Evolutionary conservation across 202 grass and related monocot genomes (phyloP), one percentile per base, ranked within the genome.

Genomic region (Thinopyrum obtusiflorum): DNA sequence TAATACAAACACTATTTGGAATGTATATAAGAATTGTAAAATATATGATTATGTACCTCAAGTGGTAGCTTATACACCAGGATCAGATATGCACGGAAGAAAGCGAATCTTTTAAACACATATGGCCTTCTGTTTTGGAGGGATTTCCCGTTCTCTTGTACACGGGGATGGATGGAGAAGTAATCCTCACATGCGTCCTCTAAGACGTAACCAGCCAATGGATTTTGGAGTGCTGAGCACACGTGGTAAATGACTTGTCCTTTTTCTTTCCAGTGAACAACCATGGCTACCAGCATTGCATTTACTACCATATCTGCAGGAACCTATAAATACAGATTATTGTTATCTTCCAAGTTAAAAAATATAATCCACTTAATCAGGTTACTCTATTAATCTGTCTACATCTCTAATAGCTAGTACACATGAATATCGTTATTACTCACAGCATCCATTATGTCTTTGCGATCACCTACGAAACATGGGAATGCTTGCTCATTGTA

Each of bases 221-320:
- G 93, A 68, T 94, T 92, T 74, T 78, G 75, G 18, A 76, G n/a
- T 25, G 83, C 86, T 1, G 93, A 94, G 57, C 83, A 78, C 7
- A 84, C 65, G 33, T 94, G 88, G 83, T 88, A 90, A 66, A 92
- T 68, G 14, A 77, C 71, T 66, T 92, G 78, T 20, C 68, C 61
- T 66, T 84, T 59, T 4, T 92, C 44, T 1, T 36, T 77, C 28
- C 67, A 84, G 82, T 88, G 88, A 40, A 67, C 46, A 18, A 61
- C 83, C 63, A 90, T 86, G 7, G 93, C 79, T 65, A 79, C 82
- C 61, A 92, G 53, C 65, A 86, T 90, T 33, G 88, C 83, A 76
- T 92, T 94, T 31, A 88, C 83, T 42, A 92, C 93, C 90, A 94
- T 92, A 70, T 94, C 93, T 59, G 79, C 93, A 3, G 93, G 75